Percentiles rank a stretch among this genome's conserved stretches.
phyloP scores from a whole-genome alignment of 768 basidiomycete species.

The Lactifluus volemus region DNA sequence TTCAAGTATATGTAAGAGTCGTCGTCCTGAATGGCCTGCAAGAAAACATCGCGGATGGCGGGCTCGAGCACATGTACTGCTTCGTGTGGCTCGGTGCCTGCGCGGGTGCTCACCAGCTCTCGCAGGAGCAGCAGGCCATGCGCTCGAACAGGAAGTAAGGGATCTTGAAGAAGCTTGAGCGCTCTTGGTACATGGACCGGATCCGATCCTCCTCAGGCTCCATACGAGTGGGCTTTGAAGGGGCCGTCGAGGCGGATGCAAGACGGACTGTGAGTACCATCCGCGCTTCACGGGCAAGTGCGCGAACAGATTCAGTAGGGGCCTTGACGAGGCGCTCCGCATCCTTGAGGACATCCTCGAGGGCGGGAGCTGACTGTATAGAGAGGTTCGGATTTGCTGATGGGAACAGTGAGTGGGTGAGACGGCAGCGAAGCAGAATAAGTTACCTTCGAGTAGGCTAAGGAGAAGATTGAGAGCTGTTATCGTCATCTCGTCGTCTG shows the following conservation, averaged over 20 bases:
- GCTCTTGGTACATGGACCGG: constrained; percentile 67
- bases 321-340: constrained; percentile 49
- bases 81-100: constrained; percentile 20
- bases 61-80: constrained; percentile 62
- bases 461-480: constrained; percentile 78
- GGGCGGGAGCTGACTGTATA: constrained; percentile 47
- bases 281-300: constrained; percentile 66
- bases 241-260: constrained; percentile 44
- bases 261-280: constrained; percentile 79
- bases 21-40: constrained; percentile 78
- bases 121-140: constrained; percentile 82
- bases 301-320: constrained; percentile 40
- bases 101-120: constrained; percentile 51
- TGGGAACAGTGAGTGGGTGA: neutral
- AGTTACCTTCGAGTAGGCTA: constrained; percentile 74
- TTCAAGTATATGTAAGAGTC: constrained; percentile 95
- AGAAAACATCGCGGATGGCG: constrained; percentile 79
- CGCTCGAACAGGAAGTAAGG: constrained; percentile 86
- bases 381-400: constrained; percentile 51
- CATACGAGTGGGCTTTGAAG: constrained; percentile 27
- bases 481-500: constrained; percentile 56
- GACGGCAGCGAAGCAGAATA: neutral
- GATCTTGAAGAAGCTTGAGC: constrained; percentile 81
- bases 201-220: constrained; percentile 36
- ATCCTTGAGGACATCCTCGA: constrained; percentile 62